Evolutionary conservation across 345 rosid genomes (phyloP), one percentile per base, ranked within the genome.

Genomic region (Lenwebbia sp.): DNA sequence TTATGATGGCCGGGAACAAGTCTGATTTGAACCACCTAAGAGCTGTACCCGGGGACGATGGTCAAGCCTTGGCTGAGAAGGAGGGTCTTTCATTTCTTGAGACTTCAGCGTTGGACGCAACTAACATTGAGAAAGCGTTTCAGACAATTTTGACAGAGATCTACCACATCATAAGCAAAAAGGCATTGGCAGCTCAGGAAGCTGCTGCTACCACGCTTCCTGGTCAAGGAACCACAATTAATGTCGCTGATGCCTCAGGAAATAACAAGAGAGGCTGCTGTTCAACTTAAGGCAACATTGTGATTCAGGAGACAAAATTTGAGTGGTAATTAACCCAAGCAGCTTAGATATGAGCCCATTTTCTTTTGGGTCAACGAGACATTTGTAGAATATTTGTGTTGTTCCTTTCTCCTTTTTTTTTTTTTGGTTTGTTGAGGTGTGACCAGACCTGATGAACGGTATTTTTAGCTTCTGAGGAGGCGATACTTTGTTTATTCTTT

Each of bases 361-460:
- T 88, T 88, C 85, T 83, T 91, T 88, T 88, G 84, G 87, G 88
- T 90, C 86, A 75, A 70, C 26, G 86, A 85, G 82, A 85, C 83
- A 83, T 74, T 30, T 91, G 93, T 93, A 93, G 94, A 90, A 90
- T 91, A 88, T 90, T 57, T 83, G 57, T 54, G 56, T 15, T 52
- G 54, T 30, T 52, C 40, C 25, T n/a, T 83, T 52, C 56, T 82
- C 19, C 25, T 15, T 83, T 26, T 75, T 76, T 85, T 53, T 60
- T 88, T 65, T 65, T 65, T 17, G 21, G 47, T 81, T 86, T 84
- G 49, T 87, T 84, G 87, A 84, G 88, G 85, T 87, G 90, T 87
- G 88, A 86, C 62, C 65, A 86, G 83, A 90, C 86, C 87, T 86
- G 85, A 87, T 88, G 89, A 87, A 86, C 55, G 50, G 41, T 52